Base-by-base conservation (phyloP, 2,329 filamentous ascomycete species). In the Rhynchosporium secalis region DNA sequence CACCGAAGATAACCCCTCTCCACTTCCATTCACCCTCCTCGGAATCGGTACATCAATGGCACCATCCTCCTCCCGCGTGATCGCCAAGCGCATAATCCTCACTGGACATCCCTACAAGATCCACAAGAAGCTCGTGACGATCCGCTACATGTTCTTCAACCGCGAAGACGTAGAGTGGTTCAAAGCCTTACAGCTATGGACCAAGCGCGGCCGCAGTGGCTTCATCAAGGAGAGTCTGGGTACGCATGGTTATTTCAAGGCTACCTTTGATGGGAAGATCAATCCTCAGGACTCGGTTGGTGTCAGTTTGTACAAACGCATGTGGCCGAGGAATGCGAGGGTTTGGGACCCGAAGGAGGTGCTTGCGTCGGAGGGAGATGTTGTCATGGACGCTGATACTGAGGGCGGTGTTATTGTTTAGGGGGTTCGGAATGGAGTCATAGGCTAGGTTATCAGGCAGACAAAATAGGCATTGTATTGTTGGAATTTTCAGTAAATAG, bases 81-180 rank as follows among this genome's bases (percentile, higher is more conserved):
- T 99, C 64, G 93, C 94, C 71, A 99, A 99, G 79, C 89, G 95
- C 58, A 87, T 96, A 70, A 91, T 98, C 67, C 83, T 99, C 62
- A 96, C 95, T 0, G 96, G 95, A 15, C 94, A 99, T 74, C 95
- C 96, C 0, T 97, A 92, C 83, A 96, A 99, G 80, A 99, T 99
- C 75, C 92, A 99, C 85, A 97, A 96, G 84, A 92, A 90, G 77
- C 82, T 99, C 29, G 95, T 99, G 63, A 99, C 96, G 0, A 88
- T 99, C 52, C 89, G 95, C 36, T 99, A 99, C 83, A 99, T 99
- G 96, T 99, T 99, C 83, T 99, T 99, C 86, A 96, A 94, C 80
- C 82, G 89, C 55, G 91, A 94, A 72, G 96, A 99, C 68, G 91
- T 99, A 38, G 86, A 90, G 69, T 99, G 95, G 93, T 99, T 98